These are phyloP conservation scores for Platanthera zijinensis DNA, from an alignment of 106 monocot genomes.

Conservation along the genomic window DNA sequence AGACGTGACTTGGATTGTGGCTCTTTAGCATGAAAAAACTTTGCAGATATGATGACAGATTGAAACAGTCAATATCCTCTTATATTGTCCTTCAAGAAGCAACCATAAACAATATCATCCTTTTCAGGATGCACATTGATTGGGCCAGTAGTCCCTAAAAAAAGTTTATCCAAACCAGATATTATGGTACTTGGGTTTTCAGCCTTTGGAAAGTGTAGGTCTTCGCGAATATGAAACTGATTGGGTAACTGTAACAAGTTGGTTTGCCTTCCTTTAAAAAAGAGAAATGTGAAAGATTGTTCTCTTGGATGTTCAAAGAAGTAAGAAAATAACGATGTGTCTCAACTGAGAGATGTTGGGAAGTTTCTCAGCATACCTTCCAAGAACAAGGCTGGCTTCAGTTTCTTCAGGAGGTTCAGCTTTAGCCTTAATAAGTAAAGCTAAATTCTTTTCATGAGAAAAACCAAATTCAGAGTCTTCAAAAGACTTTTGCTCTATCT, in stretches of 20 bases:
- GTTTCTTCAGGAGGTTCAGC: conserved; percentile 20
- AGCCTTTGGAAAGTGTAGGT: background rate
- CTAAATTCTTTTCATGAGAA: background rate
- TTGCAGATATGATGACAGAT: no score
- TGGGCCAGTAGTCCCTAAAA: background rate
- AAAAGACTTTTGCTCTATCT: conserved; percentile 2
- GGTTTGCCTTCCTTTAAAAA: background rate
- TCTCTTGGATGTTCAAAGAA: background rate
- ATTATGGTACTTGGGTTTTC: background rate
- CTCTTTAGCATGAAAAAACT: no score
- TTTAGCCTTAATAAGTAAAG: conserved; percentile 9
- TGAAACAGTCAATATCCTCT: background rate
- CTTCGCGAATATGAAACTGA: background rate
- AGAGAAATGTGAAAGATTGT: background rate
- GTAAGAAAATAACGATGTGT: background rate
- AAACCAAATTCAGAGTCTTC: background rate
- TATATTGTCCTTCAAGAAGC: background rate
- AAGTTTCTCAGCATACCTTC: conserved; percentile 1
- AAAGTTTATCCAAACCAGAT: conserved; percentile 1
- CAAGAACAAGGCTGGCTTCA: background rate
- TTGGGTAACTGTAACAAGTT: background rate
- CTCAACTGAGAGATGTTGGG: background rate
- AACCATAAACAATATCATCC: background rate
- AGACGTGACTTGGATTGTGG: no score
- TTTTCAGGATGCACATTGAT: background rate